Conservation (phyloP, 306 rosid species). For the Benincasa hispida region DNA sequence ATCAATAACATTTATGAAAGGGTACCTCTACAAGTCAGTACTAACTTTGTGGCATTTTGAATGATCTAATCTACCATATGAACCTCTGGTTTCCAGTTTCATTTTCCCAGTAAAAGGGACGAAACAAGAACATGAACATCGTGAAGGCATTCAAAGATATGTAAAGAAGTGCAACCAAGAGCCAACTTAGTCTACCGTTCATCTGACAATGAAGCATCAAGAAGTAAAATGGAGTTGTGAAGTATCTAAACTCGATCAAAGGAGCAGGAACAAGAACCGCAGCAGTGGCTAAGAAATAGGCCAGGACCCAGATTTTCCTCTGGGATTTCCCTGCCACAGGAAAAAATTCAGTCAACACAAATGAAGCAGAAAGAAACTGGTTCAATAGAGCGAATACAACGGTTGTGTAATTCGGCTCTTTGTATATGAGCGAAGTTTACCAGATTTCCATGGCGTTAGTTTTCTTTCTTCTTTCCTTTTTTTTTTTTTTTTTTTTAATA, state of each 20-base stretch:
- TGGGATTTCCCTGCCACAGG: constrained; percentile 40
- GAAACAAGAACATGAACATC: constrained; percentile 62
- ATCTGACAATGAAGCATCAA: constrained; percentile 42
- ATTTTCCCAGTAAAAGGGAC: constrained; percentile 73
- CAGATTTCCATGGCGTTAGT: not conserved
- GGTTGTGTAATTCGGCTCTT: not conserved
- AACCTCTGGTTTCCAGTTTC: constrained; percentile 81
- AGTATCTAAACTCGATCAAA: constrained; percentile 82
- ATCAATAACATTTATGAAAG: not conserved
- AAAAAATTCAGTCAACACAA: not conserved
- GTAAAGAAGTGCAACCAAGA: constrained; percentile 37
- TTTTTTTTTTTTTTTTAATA: no score
- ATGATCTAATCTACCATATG: constrained; percentile 42
- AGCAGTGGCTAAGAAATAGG: constrained; percentile 59
- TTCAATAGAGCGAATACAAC: not conserved
- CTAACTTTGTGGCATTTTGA: not conserved
- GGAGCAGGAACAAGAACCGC: constrained; percentile 79
- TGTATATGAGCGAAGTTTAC: not conserved
- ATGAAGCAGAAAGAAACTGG: not conserved
- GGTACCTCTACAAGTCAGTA: not conserved
- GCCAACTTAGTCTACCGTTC: constrained; percentile 40
- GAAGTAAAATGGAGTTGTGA: constrained; percentile 56
- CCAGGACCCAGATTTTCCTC: constrained; percentile 60
- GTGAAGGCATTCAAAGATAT: constrained; percentile 46
- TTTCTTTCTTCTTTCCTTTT: no score